phyloP scores from a whole-genome alignment of 176 grass and related monocot genomes.

The Microstegium vimineum region DNA sequence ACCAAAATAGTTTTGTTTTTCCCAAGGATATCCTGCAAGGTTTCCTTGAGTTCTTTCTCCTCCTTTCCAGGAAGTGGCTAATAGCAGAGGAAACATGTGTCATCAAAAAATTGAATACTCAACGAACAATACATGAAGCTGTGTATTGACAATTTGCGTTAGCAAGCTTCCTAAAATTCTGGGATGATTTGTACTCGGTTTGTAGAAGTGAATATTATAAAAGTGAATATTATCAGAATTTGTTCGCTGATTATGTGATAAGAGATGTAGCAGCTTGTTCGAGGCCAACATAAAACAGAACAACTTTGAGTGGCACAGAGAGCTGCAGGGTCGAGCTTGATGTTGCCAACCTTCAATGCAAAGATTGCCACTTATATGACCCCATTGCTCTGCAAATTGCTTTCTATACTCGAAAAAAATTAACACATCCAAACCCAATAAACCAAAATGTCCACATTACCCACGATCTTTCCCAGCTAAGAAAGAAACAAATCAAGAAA shows the following conservation, averaged over 20 bases:
- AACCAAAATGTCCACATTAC: neutral
- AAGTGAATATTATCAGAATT: conserved; percentile 1
- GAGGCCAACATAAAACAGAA: conserved; percentile 57
- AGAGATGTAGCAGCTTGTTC: conserved; percentile 61
- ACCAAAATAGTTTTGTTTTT: conserved; percentile 64
- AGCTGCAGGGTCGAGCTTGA: conserved; percentile 32
- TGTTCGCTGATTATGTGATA: neutral
- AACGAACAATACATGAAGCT: neutral
- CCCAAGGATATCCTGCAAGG: conserved; percentile 75
- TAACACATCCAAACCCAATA: neutral
- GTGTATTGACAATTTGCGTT: neutral
- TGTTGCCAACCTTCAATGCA: conserved; percentile 76
- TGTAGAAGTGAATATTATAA: neutral
- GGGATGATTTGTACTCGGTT: neutral
- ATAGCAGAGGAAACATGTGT: conserved; percentile 3
- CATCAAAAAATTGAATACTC: conserved; percentile 4
- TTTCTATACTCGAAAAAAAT: neutral
- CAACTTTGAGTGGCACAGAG: conserved; percentile 50
- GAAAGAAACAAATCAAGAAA: neutral
- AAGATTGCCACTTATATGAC: conserved; percentile 42
- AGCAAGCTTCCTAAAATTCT: neutral
- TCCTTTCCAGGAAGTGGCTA: conserved; percentile 79
- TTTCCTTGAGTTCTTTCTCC: conserved; percentile 83
- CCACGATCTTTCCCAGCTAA: neutral
- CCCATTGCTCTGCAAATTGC: conserved; percentile 66